Conservation (phyloP, 2,329 filamentous ascomycete genomes). For the Cercospora sp. region DNA sequence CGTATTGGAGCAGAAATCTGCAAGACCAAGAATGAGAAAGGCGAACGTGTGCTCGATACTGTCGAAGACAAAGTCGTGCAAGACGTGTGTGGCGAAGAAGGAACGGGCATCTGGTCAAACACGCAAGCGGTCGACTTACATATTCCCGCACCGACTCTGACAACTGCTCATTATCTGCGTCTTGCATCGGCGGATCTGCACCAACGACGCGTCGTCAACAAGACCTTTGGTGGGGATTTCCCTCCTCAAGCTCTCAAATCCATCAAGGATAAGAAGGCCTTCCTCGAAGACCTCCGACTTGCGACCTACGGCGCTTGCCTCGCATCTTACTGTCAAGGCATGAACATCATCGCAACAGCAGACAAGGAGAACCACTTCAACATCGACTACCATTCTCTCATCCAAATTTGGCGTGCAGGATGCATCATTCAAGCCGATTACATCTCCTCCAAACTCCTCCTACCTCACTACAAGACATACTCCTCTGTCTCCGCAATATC, state of each 20-base stretch:
- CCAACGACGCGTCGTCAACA: constrained; percentile 55
- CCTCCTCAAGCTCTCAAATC: constrained; percentile 39
- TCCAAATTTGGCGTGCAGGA: constrained; percentile 67
- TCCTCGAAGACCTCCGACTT: constrained; percentile 60
- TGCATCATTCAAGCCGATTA: constrained; percentile 71
- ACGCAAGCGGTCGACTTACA: constrained; percentile 63
- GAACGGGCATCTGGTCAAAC: constrained; percentile 67
- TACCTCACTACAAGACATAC: constrained; percentile 45
- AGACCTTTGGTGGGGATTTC: constrained; percentile 49
- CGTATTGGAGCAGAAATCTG: constrained; percentile 65
- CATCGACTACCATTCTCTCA: constrained; percentile 54
- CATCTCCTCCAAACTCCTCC: constrained; percentile 60
- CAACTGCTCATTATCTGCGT: constrained; percentile 62
- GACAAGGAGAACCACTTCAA: constrained; percentile 62
- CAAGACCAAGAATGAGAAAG: constrained; percentile 49
- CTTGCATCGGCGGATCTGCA: constrained; percentile 63
- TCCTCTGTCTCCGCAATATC: constrained; percentile 2
- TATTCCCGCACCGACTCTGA: constrained; percentile 65
- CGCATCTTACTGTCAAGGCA: constrained; percentile 64
- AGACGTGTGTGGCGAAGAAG: constrained; percentile 65
- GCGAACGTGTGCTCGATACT: constrained; percentile 57
- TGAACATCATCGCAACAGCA: constrained; percentile 63
- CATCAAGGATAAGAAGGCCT: constrained; percentile 40
- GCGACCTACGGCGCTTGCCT: constrained; percentile 65
- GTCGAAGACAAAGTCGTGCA: constrained; percentile 72